A percentile compares a stretch with the other conserved stretches of the same genome.
Conservation (phyloP, 768 basidiomycete species). For the Podaxis sp. region DNA sequence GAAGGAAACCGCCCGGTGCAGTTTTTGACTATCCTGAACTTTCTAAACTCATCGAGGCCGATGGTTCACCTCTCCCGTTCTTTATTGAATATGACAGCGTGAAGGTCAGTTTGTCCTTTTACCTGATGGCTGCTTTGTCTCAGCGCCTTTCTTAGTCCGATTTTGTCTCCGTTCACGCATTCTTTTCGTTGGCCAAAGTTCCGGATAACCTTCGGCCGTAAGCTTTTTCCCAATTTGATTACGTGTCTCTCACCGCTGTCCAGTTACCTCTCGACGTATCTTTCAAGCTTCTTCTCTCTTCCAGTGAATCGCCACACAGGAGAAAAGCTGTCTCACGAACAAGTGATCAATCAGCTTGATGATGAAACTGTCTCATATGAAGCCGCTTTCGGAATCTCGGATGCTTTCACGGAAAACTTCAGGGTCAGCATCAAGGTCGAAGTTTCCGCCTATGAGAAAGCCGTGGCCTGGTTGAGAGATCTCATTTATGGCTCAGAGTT, state of each 20-base stretch:
- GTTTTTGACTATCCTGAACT: constrained; percentile 40
- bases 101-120: constrained; percentile 45
- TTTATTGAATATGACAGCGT: constrained; percentile 95
- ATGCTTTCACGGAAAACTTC: constrained; percentile 70
- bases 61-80: constrained; percentile 73
- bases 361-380: constrained; percentile 90
- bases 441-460: constrained; percentile 70
- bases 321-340: constrained; percentile 73
- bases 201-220: constrained; percentile 77
- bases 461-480: constrained; percentile 84
- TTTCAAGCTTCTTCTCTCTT: constrained; percentile 84
- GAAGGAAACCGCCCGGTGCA: constrained; percentile 32
- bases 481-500: constrained; percentile 75
- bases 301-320: constrained; percentile 75
- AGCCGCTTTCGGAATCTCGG: constrained; percentile 59
- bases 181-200: constrained; percentile 73
- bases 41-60: constrained; percentile 59
- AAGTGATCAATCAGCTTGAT: constrained; percentile 88
- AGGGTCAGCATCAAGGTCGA: constrained; percentile 86
- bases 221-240: constrained; percentile 22
- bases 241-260: not conserved
- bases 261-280: constrained; percentile 78
- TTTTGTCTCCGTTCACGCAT: constrained; percentile 80
- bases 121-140: not conserved
- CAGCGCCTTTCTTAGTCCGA: constrained; percentile 62